Percentiles rank a stretch among this genome's conserved stretches.
Conservation (phyloP, 2,329 filamentous ascomycete species). For the Thelonectria olida region DNA sequence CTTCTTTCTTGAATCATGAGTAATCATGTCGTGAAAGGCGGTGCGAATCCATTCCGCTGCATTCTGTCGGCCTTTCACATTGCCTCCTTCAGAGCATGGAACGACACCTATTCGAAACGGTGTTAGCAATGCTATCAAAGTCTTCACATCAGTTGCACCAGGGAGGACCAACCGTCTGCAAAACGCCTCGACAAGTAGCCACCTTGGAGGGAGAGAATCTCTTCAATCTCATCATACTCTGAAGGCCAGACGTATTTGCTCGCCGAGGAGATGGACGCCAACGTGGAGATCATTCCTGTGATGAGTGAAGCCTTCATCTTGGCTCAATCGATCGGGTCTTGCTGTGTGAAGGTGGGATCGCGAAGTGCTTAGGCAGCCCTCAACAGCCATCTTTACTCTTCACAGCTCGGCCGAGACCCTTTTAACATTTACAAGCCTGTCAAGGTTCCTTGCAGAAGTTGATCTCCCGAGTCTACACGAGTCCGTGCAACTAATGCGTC, state of each 20-base stretch:
- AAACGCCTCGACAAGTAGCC: conserved; percentile 18
- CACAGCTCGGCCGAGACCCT: background rate
- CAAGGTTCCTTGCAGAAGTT: background rate
- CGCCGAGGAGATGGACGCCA: background rate
- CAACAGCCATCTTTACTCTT: background rate
- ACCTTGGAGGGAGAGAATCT: conserved; percentile 18
- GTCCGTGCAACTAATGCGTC: background rate
- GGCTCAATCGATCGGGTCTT: background rate
- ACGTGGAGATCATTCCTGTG: background rate
- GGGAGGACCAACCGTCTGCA: conserved; percentile 13
- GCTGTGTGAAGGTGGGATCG: too few species aligned
- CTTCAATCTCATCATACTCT: conserved; percentile 28
- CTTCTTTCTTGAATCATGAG: conserved; percentile 27
- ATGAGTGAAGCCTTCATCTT: background rate
- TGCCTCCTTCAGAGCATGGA: conserved; percentile 30
- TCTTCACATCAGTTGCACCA: too few species aligned
- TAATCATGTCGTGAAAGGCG: conserved; percentile 40
- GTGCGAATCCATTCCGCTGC: conserved; percentile 40
- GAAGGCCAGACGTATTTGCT: conserved; percentile 30
- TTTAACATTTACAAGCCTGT: background rate
- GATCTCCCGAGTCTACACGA: background rate
- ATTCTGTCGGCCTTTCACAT: conserved; percentile 29
- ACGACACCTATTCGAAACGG: conserved; percentile 21
- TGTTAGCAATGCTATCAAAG: background rate
- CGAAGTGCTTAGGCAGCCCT: too few species aligned